Base-by-base conservation (phyloP, 1,284 basidiomycete genomes). In the Rhizoctonia solani region DNA sequence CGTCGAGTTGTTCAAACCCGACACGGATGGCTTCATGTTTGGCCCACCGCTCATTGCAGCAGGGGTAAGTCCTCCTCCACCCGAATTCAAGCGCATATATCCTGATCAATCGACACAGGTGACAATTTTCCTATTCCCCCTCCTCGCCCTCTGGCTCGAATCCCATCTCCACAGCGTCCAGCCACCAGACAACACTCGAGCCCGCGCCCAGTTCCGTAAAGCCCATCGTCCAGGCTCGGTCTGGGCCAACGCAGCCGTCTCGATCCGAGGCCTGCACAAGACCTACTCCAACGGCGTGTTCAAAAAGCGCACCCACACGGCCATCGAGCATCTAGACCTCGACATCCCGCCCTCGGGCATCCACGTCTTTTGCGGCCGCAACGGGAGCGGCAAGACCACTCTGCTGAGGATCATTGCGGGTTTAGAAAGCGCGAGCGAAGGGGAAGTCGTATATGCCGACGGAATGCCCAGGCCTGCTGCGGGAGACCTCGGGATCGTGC, bases 351-450 rank as follows among this genome's bases (percentile, higher is more conserved):
- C 85, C 70, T 80, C 79, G n/a, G 88, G 87, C 6, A 89, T 92
- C 39, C 91, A 87, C 72, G 89, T 91, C 16, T 77, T 92, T 39
- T 61, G 56, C 39, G 56, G 56, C 21, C 52, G 74, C 16, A 74
- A 74, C 68, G 90, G 89, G 3, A 88, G 88, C 1, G 90, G 90
- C n/a, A 92, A 92, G 76, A 90, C 88, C 0, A 92, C 89, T 0
- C 79, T 83, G 0, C 79, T 92, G 21, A 85, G 85, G 2, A 83
- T 90, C 58, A 78, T 93, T 11, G 87, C 82, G 1, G 84, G 86
- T 1, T 79, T 91, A 1, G 77, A 85, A 13, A 82, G 83, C 3
- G 81, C 81, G 32, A 86, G 84, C 0, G 79, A 81, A 19, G 89
- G 90, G 19, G 77, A 79, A 2, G 80, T 92, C 16, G 79, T 80